Evolutionary conservation across 441 rosid genomes (phyloP), one percentile per base, ranked within the genome.

Genomic region (Corymbia citriodora): DNA sequence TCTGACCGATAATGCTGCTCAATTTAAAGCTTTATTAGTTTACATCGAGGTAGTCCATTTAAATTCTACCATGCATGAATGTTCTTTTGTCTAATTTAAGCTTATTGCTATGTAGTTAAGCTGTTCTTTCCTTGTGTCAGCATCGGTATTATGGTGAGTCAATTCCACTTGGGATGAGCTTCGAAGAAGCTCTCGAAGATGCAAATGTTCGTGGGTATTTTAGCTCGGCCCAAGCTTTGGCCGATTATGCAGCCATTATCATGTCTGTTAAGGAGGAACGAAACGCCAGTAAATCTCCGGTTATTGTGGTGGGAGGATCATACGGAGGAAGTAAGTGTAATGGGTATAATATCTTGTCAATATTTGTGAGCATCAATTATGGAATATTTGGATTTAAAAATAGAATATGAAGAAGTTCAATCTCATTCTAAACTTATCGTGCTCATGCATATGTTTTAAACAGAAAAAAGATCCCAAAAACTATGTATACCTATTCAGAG

Each of bases 141-240:
- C 96, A 93, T 91, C 94, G 93, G 16, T 93, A 92, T 79, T 94
- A 93, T 65, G 94, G 96, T 11, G 90, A 91, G 9, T 93, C 95
- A 21, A 85, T 92, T 8, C 96, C 96, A 29, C 93, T 93, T 21
- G 65, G 88, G n/a, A 27, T 83, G 92, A 93, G 57, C 90, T 92
- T 7, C 48, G 90, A 92, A 6, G 89, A 94, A 82, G 92, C 95
- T 10, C 87, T 88, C 9, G 27, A 33, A 49, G 91, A 92, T 90
- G 79, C 94, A 3, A 89, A 91, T 12, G 88, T 90, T 15, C 90
- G 92, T 29, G 94, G 96, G 36, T 94, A 92, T 86, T 92, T 94
- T 40, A 90, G 90, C 86, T 92, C 94, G 7, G 83, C 92, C 18
- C 96, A 94, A 88, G 96, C 94, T 74, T 55, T 94, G 70, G 94